Evolutionary conservation across 139 green algal genomes (phyloP), one percentile per base, ranked within the genome.

Genomic region (Haematococcus lacustris): DNA sequence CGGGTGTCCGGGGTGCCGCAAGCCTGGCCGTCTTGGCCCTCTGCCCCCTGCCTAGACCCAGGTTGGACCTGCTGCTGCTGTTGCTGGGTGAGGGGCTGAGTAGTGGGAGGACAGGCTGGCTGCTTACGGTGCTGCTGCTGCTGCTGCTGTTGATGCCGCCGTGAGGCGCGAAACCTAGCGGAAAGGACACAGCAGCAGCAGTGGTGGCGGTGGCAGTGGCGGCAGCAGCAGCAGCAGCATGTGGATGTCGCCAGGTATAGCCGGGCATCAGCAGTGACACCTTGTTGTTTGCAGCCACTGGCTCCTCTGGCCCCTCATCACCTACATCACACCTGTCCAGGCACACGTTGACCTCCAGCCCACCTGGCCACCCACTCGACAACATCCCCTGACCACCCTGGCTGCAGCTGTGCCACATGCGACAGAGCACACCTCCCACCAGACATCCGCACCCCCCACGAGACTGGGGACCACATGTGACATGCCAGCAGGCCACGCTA

Each of bases 91-190:
- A 25, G 33, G 38, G 32, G 61, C 21, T 65, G 57, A 33, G 21
- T 37, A 5, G 28, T 5, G 9, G 21, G 21, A 13, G 21, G 5
- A 65, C 5, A 65, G 57, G 17, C 9, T 25, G 5, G 33, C 33
- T 68, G 33, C 7, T 68, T 30, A 6, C 38, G 3, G 5, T 70
- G 62, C 63, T 71, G 38, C 64, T 69, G 75, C 68, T 50, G 71
- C 71, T 41, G 66, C 32, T 33, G 53, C 57, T 65, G 72, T 41
- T 73, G 32, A 26, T 33, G 64, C 32, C 23, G 60, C 17, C 3
- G 33, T 67, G 30, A 13, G 9, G n/a, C 3, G 32, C 23, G 60
- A 40, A 38, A 40, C 4, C n/a, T 41, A 21, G 5, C 60, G 23
- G 3, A 23, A 33, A 33, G n/a, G 30, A 25, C 53, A 37, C 7